Evolutionary conservation across 257 asterid genomes (phyloP).

Genomic region (Capsicum baccatum): DNA sequence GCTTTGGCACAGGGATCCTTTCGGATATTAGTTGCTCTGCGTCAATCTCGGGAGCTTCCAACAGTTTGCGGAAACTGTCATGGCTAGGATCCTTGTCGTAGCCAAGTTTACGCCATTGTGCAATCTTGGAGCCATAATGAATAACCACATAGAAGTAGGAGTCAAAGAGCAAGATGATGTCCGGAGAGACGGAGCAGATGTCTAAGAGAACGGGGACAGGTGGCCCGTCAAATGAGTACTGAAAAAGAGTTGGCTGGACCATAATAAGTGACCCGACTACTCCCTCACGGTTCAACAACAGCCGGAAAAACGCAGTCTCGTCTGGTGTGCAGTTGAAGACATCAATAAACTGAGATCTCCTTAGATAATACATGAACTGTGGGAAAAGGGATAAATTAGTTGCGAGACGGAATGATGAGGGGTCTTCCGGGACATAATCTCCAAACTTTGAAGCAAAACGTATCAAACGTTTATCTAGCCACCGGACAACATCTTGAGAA

Average conservation of each 20-base stretch:
- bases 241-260: conserved; percentile 96
- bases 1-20: conserved; percentile 83
- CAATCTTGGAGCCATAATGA: conserved; percentile 88
- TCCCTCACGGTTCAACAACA: conserved; percentile 89
- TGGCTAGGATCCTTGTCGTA: conserved; percentile 76
- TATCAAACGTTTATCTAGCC: conserved; percentile 80
- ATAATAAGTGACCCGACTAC: conserved; percentile 82
- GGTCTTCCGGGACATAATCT: conserved; percentile 84
- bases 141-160: conserved; percentile 81
- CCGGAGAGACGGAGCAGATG: conserved; percentile 75
- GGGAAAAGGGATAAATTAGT: conserved; percentile 82
- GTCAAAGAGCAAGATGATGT: conserved; percentile 87
- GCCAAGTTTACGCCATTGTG: conserved; percentile 88
- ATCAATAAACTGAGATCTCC: conserved; percentile 89
- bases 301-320: conserved; percentile 79
- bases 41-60: conserved; percentile 88
- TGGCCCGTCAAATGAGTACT: conserved; percentile 91
- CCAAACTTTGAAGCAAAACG: conserved; percentile 81
- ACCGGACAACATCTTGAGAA: conserved; percentile 66
- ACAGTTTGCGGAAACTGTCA: conserved; percentile 70
- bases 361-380: conserved; percentile 84
- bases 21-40: conserved; percentile 78
- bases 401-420: conserved; percentile 82
- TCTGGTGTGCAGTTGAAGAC: conserved; percentile 90
- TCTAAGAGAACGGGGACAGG: conserved; percentile 85